phyloP scores from a whole-genome alignment of 1,284 basidiomycete species.

The Fomitopsis palustris region DNA sequence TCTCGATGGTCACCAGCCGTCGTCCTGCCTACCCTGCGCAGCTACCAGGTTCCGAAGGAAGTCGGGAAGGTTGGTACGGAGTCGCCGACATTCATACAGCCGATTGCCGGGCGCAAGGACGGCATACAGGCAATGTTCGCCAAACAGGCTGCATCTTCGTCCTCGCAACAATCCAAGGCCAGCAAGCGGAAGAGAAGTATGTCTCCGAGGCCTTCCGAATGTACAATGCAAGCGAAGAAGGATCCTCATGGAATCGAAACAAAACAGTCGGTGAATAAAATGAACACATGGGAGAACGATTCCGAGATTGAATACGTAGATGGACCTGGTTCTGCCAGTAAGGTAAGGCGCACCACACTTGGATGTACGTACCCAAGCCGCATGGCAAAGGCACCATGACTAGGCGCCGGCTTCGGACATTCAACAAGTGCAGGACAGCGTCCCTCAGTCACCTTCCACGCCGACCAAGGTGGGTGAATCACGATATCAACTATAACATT shows the following conservation, averaged over 20 bases:
- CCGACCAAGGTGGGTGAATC: background rate
- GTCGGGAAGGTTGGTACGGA: constrained; percentile 89
- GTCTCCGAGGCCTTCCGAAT: constrained; percentile 7
- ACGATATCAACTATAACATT: background rate
- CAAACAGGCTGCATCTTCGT: constrained; percentile 42
- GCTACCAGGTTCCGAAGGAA: constrained; percentile 87
- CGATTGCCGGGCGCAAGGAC: constrained; percentile 76
- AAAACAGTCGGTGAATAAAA: constrained; percentile 11
- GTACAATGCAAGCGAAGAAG: constrained; percentile 1
- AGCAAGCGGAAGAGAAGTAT: constrained; percentile 15
- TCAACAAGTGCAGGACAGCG: background rate
- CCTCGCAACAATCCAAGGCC: background rate
- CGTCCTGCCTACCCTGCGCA: constrained; percentile 25
- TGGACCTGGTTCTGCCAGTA: background rate
- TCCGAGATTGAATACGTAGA: constrained; percentile 23
- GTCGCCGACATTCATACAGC: constrained; percentile 79
- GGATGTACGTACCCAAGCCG: background rate
- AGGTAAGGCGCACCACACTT: background rate
- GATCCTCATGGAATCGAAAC: background rate
- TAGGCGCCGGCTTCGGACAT: background rate
- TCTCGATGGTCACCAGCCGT: background rate
- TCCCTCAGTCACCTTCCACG: background rate
- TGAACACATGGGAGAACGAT: constrained; percentile 22
- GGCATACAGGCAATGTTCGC: constrained; percentile 88
- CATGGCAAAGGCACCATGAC: background rate